Percentiles rank a stretch among this genome's conserved stretches.
phyloP scores from a whole-genome alignment of 805 yeast species.

The Kuraishia capsulata region DNA sequence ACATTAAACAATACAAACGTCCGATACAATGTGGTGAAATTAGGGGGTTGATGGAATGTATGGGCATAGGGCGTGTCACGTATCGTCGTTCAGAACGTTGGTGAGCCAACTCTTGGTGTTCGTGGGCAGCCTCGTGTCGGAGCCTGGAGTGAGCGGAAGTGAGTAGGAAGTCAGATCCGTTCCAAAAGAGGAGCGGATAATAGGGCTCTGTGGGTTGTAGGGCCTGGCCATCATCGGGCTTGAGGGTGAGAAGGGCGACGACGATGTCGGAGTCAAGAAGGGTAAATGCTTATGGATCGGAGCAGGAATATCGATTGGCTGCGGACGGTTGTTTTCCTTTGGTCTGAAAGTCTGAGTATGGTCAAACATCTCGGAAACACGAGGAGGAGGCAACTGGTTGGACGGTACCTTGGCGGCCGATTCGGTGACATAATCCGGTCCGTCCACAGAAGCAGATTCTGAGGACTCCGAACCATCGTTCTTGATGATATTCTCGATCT shows the following conservation, averaged over 20 bases:
- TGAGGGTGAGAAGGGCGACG: neutral
- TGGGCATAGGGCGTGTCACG: neutral
- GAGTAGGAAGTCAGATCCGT: neutral
- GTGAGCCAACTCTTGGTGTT: neutral
- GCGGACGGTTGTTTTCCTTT: neutral
- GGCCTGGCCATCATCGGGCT: neutral
- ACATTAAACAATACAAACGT: no score
- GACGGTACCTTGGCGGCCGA: neutral
- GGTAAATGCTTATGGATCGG: no score
- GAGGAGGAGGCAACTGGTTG: constrained; percentile 5
- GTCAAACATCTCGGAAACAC: neutral
- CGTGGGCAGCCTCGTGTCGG: neutral
- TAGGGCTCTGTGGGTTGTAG: neutral
- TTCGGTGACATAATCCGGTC: neutral
- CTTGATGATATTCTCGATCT: constrained; percentile 2
- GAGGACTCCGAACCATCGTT: neutral
- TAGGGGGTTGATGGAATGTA: neutral
- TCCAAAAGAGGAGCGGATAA: neutral
- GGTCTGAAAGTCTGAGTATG: neutral
- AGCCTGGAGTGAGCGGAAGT: neutral
- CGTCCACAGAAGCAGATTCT: neutral
- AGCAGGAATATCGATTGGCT: neutral
- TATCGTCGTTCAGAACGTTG: neutral
- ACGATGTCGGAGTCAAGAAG: neutral
- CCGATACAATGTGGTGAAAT: no score